Evolutionary conservation across 345 rosid species (phyloP), one percentile per base, ranked within the genome.

Genomic region (Sisymbrium irio): DNA sequence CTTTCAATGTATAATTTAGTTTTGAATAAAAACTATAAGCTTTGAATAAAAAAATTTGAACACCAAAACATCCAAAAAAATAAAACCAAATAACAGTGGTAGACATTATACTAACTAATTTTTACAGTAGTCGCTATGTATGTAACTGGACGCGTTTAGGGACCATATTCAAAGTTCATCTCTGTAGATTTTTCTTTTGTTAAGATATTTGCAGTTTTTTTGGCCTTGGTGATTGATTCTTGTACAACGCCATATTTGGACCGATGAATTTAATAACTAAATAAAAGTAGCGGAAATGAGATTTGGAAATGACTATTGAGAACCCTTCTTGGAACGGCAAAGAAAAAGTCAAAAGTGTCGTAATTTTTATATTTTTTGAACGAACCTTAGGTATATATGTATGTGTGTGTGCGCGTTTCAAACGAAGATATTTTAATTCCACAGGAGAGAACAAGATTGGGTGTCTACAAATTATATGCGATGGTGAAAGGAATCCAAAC

Each of bases 311-410:
- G 46, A 42, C 18, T 42, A 47, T n/a, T 14, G 59, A 36, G 40
- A 60, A 69, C 59, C 67, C 58, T 47, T 22, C 19, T 36, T 47
- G 14, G 37, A 14, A 60, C 67, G 75, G 75, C 67, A 5, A 7
- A 47, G 50, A 49, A 14, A 6, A 20, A 14, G 27, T 58, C 36
- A 41, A 41, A 35, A 4, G 45, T 41, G 45, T 7, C 7, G 7
- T 41, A 14, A n/a, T 14, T 17, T 42, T 2, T 42, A 42, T 41
- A 13, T 41, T 41, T 42, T 42, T 14, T 1, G 11, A 40, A 12
- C 44, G 44, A 11, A 40, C 6, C 1, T 40, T 40, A 40, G 12
- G 12, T 40, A 9, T 11, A 1, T 11, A 9, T 12, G 1, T 40
- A 40, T 40, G 14, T 40, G 0, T 37, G 11, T 37, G 41, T 37